A percentile compares a stretch with the other conserved stretches of the same genome.
Conservation (phyloP, 306 rosid genomes). For the Trichosanthes truncata region DNA sequence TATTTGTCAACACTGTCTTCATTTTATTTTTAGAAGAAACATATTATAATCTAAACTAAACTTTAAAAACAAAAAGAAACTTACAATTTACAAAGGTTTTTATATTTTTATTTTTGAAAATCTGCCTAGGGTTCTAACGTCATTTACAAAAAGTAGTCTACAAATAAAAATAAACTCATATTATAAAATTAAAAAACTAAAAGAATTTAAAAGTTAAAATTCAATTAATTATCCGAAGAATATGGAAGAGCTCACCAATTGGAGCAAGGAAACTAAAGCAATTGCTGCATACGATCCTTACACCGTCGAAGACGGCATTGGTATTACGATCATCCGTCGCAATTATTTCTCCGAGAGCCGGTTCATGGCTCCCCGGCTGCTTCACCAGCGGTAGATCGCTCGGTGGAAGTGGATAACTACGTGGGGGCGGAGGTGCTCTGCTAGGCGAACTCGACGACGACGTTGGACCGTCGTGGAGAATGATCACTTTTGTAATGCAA, state of each 20-base stretch:
- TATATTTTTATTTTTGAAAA: background rate
- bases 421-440: background rate
- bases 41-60: background rate
- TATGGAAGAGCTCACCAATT: background rate
- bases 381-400: background rate
- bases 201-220: background rate
- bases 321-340: too few relatives aligned
- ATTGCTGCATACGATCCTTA: background rate
- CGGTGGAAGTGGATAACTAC: background rate
- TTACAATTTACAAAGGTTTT: background rate
- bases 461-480: background rate
- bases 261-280: conserved; percentile 6
- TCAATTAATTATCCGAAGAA: background rate
- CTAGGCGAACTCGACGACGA: background rate
- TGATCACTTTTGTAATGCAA: background rate
- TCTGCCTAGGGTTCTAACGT: background rate
- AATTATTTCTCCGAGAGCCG: too few relatives aligned
- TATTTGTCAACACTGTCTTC: background rate
- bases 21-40: background rate
- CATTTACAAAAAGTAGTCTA: background rate
- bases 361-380: background rate
- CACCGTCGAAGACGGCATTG: background rate
- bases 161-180: background rate
- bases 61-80: too few relatives aligned
- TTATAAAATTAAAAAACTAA: background rate